A percentile compares a stretch with the other conserved stretches of the same genome.
Evolutionary conservation across 2,329 filamentous ascomycete genomes (phyloP).

Genomic region (Biscogniauxia sp.): DNA sequence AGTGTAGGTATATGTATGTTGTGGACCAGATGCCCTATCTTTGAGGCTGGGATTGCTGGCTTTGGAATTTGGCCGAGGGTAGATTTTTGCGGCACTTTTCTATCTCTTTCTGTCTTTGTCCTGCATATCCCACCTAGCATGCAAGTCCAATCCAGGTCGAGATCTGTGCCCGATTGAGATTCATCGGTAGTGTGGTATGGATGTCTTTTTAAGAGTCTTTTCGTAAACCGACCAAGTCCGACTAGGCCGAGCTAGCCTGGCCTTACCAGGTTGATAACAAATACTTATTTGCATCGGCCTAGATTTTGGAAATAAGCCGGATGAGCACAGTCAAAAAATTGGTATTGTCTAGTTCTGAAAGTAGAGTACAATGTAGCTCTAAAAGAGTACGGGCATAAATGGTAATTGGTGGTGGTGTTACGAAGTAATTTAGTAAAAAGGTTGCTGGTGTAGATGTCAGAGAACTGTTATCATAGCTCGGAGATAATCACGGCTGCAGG

Average conservation of each 20-base stretch:
- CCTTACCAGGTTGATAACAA: not conserved
- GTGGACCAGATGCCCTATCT: not conserved
- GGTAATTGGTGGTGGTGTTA: not conserved
- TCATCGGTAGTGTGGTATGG: not conserved
- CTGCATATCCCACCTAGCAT: not conserved
- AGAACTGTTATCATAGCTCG: conserved; percentile 13
- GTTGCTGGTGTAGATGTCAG: conserved; percentile 1
- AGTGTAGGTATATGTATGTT: not conserved
- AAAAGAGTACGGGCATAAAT: not conserved
- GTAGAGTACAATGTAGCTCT: not conserved
- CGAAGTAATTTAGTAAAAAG: not conserved
- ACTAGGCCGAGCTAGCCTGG: not conserved
- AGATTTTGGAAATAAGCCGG: not conserved
- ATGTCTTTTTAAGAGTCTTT: not conserved
- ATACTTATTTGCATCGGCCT: not conserved
- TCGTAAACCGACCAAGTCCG: not conserved
- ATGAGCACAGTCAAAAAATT: not conserved
- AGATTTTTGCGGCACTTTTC: not conserved
- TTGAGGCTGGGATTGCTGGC: not conserved
- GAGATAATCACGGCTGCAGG: conserved; percentile 8
- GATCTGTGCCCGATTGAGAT: not conserved
- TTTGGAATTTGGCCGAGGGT: not conserved
- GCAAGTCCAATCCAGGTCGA: not conserved
- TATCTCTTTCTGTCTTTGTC: not conserved
- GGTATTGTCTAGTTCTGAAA: not conserved